Percentiles rank a stretch among this genome's conserved stretches.
These are phyloP conservation scores for Hawksworthiomyces lignivorus DNA, from an alignment of 2,329 filamentous ascomycete species.

Conservation along the genomic window DNA sequence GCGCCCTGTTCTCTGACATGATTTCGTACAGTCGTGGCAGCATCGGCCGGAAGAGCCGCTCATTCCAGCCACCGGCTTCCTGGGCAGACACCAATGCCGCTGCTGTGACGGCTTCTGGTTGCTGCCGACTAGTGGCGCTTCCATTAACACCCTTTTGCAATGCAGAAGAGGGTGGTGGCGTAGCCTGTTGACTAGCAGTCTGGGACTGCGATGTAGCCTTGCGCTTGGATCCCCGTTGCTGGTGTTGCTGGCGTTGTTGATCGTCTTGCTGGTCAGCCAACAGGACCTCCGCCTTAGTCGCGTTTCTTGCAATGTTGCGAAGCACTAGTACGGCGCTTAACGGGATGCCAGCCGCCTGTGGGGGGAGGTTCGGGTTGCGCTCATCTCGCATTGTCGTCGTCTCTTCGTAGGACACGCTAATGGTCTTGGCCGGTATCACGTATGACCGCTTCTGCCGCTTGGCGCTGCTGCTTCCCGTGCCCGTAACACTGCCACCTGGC, in stretches of 20 bases:
- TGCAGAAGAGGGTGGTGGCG: too few species aligned
- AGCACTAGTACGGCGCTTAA: conserved; percentile 70
- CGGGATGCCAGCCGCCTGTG: conserved; percentile 69
- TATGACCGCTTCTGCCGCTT: conserved; percentile 35
- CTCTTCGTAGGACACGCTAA: conserved; percentile 47
- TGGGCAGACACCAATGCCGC: neutral
- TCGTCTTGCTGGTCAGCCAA: conserved; percentile 31
- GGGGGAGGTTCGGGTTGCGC: conserved; percentile 46
- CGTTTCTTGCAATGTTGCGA: conserved; percentile 66
- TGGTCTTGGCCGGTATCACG: conserved; percentile 48
- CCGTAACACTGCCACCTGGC: too few species aligned
- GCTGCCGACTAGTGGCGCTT: neutral
- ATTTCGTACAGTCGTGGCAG: conserved; percentile 60
- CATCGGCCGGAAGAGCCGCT: conserved; percentile 58
- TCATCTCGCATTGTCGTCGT: conserved; percentile 50
- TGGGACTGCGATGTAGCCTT: too few species aligned
- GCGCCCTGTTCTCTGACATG: conserved; percentile 58
- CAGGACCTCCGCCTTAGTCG: conserved; percentile 48
- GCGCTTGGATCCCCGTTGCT: too few species aligned
- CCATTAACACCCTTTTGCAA: too few species aligned
- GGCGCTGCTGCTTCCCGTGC: conserved; percentile 12
- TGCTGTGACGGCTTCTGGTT: neutral
- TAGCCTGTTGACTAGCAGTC: too few species aligned
- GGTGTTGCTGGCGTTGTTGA: conserved; percentile 34
- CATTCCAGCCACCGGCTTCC: conserved; percentile 52